A percentile compares a stretch with the other conserved stretches of the same genome.
These are phyloP conservation scores for Kwoniella botswanensis DNA, from an alignment of 768 basidiomycete genomes.

Conservation along the genomic window DNA sequence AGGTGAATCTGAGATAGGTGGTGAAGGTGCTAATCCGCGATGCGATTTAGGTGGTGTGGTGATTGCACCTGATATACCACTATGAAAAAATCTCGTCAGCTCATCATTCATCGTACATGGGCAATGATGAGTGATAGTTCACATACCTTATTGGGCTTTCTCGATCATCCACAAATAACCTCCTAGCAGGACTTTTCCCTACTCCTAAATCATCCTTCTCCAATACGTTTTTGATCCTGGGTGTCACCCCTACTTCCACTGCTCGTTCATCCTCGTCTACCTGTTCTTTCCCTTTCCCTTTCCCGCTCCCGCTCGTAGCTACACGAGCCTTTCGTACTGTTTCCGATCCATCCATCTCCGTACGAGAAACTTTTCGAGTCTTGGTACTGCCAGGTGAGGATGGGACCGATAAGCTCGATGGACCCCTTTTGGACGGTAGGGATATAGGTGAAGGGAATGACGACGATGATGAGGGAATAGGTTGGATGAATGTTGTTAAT, in stretches of 20 bases:
- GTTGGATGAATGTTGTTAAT: constrained; percentile 6
- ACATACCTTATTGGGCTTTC: constrained; percentile 21
- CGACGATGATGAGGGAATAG: neutral
- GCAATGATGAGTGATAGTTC: neutral
- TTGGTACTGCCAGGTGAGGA: constrained; percentile 17
- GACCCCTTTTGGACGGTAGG: constrained; percentile 24
- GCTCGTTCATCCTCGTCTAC: neutral
- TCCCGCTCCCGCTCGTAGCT: constrained; percentile 1
- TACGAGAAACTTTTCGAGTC: constrained; percentile 15
- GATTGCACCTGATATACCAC: constrained; percentile 31
- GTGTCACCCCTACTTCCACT: constrained; percentile 30
- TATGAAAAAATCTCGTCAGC: constrained; percentile 16
- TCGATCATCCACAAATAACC: constrained; percentile 29
- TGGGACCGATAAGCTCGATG: constrained; percentile 11
- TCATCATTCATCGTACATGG: neutral
- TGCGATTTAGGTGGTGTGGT: constrained; percentile 20
- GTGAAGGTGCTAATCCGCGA: constrained; percentile 20
- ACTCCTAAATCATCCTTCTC: constrained; percentile 43
- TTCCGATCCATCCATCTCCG: constrained; percentile 19
- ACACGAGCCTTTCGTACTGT: constrained; percentile 17
- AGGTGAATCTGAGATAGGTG: constrained; percentile 22
- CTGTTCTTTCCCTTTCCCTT: constrained; percentile 3
- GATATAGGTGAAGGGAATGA: constrained; percentile 30
- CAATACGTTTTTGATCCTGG: constrained; percentile 33
- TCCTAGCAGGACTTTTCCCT: constrained; percentile 48